Evolutionary conservation across 1,284 basidiomycete species (phyloP).

Genomic region (Tylopilus sp.): DNA sequence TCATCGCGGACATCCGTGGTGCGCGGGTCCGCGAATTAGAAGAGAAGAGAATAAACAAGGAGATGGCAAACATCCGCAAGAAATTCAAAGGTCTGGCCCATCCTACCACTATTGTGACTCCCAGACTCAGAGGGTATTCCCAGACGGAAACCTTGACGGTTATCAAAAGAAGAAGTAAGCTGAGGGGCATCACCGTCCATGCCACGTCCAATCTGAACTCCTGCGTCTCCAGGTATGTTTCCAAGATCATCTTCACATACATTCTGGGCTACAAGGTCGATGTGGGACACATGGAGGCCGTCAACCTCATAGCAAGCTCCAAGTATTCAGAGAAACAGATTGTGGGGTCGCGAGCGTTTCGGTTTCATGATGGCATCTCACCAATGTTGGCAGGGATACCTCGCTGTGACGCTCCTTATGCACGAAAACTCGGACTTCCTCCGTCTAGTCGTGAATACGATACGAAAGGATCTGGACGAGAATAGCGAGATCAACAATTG

Average conservation of each 20-base stretch:
- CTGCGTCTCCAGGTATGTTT: slow-evolving; percentile 66
- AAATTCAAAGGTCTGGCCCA: slow-evolving; percentile 84
- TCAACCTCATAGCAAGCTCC: slow-evolving; percentile 92
- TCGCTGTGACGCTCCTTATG: slow-evolving; percentile 96
- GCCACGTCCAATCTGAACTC: slow-evolving; percentile 12
- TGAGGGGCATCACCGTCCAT: slow-evolving; percentile 15
- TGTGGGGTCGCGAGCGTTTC: slow-evolving; percentile 46
- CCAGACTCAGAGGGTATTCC: slow-evolving; percentile 3
- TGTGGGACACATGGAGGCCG: slow-evolving; percentile 98
- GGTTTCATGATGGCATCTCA: slow-evolving; percentile 6
- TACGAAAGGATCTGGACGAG: slow-evolving; percentile 95
- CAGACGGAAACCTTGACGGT: slow-evolving; percentile 95
- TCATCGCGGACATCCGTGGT: slow-evolving; percentile 97
- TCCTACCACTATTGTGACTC: slow-evolving; percentile 4
- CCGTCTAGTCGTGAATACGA: slow-evolving; percentile 94
- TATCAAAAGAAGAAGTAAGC: slow-evolving; percentile 98
- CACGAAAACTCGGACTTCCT: slow-evolving; percentile 98
- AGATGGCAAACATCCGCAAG: slow-evolving; percentile 99
- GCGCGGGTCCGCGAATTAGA: slow-evolving; percentile 86
- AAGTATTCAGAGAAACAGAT: slow-evolving; percentile 99
- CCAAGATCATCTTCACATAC: slow-evolving; percentile 98
- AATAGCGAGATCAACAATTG: slow-evolving; percentile 96
- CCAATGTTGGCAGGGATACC: slow-evolving; percentile 71
- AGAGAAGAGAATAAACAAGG: slow-evolving; percentile 98
- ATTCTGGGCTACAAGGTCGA: slow-evolving; percentile 99